Base-by-base conservation (phyloP, 2,329 filamentous ascomycete genomes). In the Cercospora sp. region DNA sequence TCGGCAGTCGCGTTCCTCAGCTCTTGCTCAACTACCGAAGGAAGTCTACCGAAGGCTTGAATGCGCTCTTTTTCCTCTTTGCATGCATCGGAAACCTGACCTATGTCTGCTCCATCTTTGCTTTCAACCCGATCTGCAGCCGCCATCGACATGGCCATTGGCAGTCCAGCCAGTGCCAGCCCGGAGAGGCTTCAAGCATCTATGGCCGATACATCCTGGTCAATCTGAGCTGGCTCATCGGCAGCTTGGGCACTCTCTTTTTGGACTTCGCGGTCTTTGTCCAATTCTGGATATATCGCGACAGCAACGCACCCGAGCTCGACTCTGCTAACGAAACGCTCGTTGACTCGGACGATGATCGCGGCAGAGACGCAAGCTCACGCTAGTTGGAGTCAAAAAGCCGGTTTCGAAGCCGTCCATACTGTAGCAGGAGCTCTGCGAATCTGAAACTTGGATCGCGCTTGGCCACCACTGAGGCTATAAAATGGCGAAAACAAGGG, bases 21-120 rank as follows among this genome's bases (percentile, higher is more conserved):
- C 85, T 99, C 1, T 84, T 97, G 7, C 87, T 98, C 63, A 99
- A 98, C 80, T 96, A 92, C 82, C 88, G 92, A 20, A 90, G 95
- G 70, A 96, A 96, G 82, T 94, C 90, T 53, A 97, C 94, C 0
- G 94, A 98, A 65, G 95, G 95, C 3, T 90, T 99, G 20, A 94
- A 91, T 72, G 89, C 97, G 81, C 86, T 98, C 10, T 99, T 98
- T 81, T 98, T 98, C 82, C 84, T 98, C 23, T 98, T 99, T 78
- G 95, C 95, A 4, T 98, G 94, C 77, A 87, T 98, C 5, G 95
- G 95, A 2, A 99, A 99, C 78, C 80, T 97, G 72, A 97, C 94
- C 0, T 98, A 96, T 76, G 94, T 97, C 18, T 83, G 97, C 42
- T 94, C 90, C 42, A 98, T 99, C 73, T 86, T 98, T 71, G 94